These are phyloP conservation scores for Podospora sp. DNA, from an alignment of 495 filamentous ascomycete species.

Conservation along the genomic window DNA sequence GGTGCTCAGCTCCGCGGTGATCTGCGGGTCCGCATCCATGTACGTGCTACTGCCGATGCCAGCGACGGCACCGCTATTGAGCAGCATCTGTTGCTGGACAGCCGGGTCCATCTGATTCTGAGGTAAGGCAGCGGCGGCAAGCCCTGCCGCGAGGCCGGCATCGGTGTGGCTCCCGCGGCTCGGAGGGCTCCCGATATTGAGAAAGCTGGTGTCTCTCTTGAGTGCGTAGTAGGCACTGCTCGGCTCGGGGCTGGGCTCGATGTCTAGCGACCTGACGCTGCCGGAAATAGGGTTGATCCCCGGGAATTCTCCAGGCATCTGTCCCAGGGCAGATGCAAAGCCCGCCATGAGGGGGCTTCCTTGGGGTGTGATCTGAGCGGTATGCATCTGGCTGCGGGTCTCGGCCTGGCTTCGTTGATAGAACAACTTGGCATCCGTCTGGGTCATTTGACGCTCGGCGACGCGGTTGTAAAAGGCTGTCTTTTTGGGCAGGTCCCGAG, in stretches of 20 bases:
- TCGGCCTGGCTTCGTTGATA: constrained; percentile 86
- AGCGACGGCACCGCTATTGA: constrained; percentile 31
- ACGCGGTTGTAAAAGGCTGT: constrained; percentile 85
- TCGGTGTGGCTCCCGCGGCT: constrained; percentile 26
- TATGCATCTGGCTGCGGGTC: constrained; percentile 48
- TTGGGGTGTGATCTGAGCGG: constrained; percentile 49
- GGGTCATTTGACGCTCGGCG: constrained; percentile 87
- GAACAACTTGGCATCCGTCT: constrained; percentile 90
- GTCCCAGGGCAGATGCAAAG: constrained; percentile 36
- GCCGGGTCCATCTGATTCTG: constrained; percentile 34
- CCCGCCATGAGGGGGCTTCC: constrained; percentile 54
- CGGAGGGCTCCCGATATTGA: constrained; percentile 17
- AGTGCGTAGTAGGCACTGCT: background rate
- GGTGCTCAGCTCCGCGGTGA: constrained; percentile 76
- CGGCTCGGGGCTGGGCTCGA: constrained; percentile 22
- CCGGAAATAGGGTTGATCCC: constrained; percentile 15
- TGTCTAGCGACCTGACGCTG: constrained; percentile 22
- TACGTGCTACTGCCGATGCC: constrained; percentile 46
- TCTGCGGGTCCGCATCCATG: constrained; percentile 63
- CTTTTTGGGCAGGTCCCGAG: constrained; percentile 73
- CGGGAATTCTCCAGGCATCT: constrained; percentile 27
- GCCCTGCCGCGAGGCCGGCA: constrained; percentile 11
- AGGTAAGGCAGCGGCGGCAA: constrained; percentile 33
- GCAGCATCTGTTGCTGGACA: constrained; percentile 33
- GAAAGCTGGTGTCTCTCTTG: constrained; percentile 25